A percentile compares a stretch with the other conserved stretches of the same genome.
phyloP scores from a whole-genome alignment of 2,329 filamentous ascomycete species.

The Neodidymelliopsis sp. region DNA sequence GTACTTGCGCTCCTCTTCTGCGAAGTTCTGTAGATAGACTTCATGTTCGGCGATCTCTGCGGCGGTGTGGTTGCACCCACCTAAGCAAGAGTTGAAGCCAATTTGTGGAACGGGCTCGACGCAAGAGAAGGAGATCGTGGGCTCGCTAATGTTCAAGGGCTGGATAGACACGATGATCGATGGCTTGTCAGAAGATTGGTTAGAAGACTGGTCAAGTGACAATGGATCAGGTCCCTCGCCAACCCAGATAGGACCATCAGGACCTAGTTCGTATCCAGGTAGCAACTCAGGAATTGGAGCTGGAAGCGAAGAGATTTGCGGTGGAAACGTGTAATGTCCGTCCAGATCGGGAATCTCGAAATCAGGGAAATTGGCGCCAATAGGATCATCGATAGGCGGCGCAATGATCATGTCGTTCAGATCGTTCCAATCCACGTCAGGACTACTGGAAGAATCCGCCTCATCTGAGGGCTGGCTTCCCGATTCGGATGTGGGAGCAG shows the following conservation, averaged over 20 bases:
- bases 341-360: conserved; percentile 15
- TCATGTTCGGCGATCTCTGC: conserved; percentile 8
- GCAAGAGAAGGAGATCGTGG: not conserved
- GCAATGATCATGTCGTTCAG: not conserved
- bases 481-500: too few species aligned
- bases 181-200: not conserved
- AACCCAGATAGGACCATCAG: conserved; percentile 7
- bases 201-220: not conserved
- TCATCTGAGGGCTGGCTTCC: conserved; percentile 4
- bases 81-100: conserved; percentile 11
- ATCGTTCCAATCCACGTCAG: not conserved
- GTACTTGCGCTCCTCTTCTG: not conserved
- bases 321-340: not conserved
- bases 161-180: conserved; percentile 6
- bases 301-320: not conserved
- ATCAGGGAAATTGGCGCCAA: not conserved
- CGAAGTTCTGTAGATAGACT: conserved; percentile 1
- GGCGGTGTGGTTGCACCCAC: conserved; percentile 12
- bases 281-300: conserved; percentile 1
- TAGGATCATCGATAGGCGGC: not conserved
- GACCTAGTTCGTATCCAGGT: conserved; percentile 3
- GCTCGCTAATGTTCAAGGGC: too few species aligned
- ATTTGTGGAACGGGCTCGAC: conserved; percentile 4
- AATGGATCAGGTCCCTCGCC: conserved; percentile 7
- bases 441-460: not conserved